Evolutionary conservation across 768 basidiomycete genomes (phyloP), one percentile per base, ranked within the genome.

Genomic region (Nevesoporus exiguus): DNA sequence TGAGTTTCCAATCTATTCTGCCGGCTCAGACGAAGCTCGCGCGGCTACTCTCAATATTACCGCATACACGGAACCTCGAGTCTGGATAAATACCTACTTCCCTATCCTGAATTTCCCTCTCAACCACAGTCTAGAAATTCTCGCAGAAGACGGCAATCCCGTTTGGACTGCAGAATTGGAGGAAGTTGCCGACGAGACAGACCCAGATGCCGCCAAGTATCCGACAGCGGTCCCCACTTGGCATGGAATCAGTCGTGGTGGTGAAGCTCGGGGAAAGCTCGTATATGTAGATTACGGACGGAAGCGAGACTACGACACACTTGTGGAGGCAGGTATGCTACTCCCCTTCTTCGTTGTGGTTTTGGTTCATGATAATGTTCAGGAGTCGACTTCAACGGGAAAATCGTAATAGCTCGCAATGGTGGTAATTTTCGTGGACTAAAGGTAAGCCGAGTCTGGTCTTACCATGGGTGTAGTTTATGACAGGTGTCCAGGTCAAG

Each of bases 381-480:
- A 57, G 89, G 86, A 19, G 77, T 71, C 19, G 77, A 93, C 63
- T 74, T 96, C 51, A 85, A 78, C 0, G 92, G 85, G 33, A 88
- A 86, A 60, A 84, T 97, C 51, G 87, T 88, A 22, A 74, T 98
- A 37, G 78, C 81, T 25, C 85, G 92, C 40, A 92, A 94, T 66
- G 90, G 87, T 2, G 73, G 71, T 5, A 77, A 80, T 52, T 90
- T 90, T 75, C 85, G 95, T 59, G 95, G 95, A 11, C 76, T 98
- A 19, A 97, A 94, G 78, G 86, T 87, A 44, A 51, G 57, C 44
- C 19, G 27, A 24, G 30, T 49, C 60, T 11, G 2, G 9, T 31
- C 25, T 17, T 9, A 17, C 15, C 40, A 30, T 47, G 21, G 24
- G 2, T 37, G 56, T 64, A 52, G 8, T 42, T 42, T 22, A 59